Percentiles rank a stretch among this genome's conserved stretches.
Conservation (phyloP, 2,329 filamentous ascomycete genomes). For the Colletotrichum somersetense region DNA sequence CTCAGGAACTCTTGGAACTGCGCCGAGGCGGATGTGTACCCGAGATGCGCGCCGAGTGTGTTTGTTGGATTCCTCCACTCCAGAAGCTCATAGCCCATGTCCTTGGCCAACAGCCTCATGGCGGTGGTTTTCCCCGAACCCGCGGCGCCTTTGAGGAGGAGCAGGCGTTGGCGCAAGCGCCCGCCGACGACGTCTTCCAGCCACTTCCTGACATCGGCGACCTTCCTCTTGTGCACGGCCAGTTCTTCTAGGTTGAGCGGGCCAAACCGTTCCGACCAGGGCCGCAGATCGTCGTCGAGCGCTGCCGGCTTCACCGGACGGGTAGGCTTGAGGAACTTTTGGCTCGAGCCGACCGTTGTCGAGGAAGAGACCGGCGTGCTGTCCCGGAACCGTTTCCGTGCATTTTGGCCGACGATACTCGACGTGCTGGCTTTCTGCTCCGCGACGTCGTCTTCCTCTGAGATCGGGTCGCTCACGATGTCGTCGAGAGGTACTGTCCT, state of each 20-base stretch:
- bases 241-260: constrained; percentile 83
- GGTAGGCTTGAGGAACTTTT: constrained; percentile 64
- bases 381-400: constrained; percentile 65
- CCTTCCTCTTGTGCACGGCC: constrained; percentile 95
- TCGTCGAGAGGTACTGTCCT: constrained; percentile 59
- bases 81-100: constrained; percentile 81
- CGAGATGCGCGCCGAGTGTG: constrained; percentile 67
- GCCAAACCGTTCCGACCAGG: constrained; percentile 90
- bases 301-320: constrained; percentile 48
- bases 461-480: constrained; percentile 68
- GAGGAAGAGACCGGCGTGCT: constrained; percentile 40
- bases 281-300: constrained; percentile 70
- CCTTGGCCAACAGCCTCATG: constrained; percentile 79
- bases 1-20: constrained; percentile 95
- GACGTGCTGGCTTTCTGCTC: constrained; percentile 63
- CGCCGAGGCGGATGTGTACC: constrained; percentile 76
- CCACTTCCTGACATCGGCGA: constrained; percentile 87
- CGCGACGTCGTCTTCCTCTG: constrained; percentile 70
- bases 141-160: constrained; percentile 90
- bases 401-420: constrained; percentile 69
- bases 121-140: constrained; percentile 96
- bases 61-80: constrained; percentile 91
- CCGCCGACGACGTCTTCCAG: constrained; percentile 80
- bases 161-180: constrained; percentile 74
- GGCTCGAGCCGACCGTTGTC: constrained; percentile 54